A percentile compares a stretch with the other conserved stretches of the same genome.
These are phyloP conservation scores for Pythium myriotylum DNA, from an alignment of 352 stramenopile species.

Conservation along the genomic window DNA sequence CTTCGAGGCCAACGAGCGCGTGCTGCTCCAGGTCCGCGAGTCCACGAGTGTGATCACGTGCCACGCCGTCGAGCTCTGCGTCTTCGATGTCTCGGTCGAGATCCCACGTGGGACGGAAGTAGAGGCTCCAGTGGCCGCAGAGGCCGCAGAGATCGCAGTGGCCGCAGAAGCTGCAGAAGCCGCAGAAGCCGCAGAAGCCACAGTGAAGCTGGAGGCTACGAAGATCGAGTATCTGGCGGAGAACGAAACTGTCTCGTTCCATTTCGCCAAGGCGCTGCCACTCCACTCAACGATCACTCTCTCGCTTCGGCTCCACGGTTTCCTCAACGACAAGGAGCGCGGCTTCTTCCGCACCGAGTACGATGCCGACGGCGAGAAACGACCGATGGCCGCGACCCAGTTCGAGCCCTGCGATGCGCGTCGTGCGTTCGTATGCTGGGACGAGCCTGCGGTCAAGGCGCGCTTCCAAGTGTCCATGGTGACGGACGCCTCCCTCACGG, in stretches of 20 bases:
- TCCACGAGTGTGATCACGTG: slow-evolving; percentile 82
- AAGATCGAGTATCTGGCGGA: slow-evolving; percentile 48
- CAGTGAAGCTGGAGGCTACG: slow-evolving; percentile 34
- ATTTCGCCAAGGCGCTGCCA: slow-evolving; percentile 47
- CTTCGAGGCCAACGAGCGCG: slow-evolving; percentile 69
- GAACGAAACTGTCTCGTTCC: slow-evolving; percentile 62
- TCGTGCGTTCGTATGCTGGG: slow-evolving; percentile 96
- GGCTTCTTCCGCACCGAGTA: slow-evolving; percentile 96
- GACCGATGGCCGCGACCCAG: slow-evolving; percentile 92
- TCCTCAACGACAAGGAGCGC: slow-evolving; percentile 91
- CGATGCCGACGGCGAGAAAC: slow-evolving; percentile 86
- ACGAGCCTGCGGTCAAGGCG: slow-evolving; percentile 96
- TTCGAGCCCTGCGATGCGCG: slow-evolving; percentile 86
- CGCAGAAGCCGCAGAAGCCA: slow-evolving; percentile 25
- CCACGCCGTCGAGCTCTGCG: slow-evolving; percentile 94
- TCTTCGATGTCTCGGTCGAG: slow-evolving; percentile 64
- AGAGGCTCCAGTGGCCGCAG: slow-evolving; percentile 26
- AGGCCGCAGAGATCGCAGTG: slow-evolving; percentile 49
- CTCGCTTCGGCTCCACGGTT: slow-evolving; percentile 57
- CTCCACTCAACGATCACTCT: slow-evolving; percentile 38
- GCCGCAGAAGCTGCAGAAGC: too few species aligned
- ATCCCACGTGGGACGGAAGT: slow-evolving; percentile 16
- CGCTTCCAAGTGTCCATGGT: slow-evolving; percentile 93
- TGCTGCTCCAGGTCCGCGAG: slow-evolving; percentile 54
- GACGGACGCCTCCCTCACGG: slow-evolving; percentile 88